These are phyloP conservation scores for Saccharum hybrid DNA, from an alignment of 202 grass and related monocot species.

Conservation along the genomic window DNA sequence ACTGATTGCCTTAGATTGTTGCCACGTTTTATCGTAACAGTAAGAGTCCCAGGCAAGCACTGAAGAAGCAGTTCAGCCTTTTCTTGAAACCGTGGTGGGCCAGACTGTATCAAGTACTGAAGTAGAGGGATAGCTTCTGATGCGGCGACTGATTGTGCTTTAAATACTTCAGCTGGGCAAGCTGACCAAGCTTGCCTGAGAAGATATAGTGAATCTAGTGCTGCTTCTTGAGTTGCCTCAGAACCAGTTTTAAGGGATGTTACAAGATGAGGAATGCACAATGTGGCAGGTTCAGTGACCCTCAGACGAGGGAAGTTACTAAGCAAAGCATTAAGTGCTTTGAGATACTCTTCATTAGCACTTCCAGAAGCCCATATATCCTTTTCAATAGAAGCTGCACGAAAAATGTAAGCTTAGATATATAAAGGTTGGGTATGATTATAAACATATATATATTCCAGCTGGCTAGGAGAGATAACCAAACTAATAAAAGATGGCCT, in stretches of 20 bases:
- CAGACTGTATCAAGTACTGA: slow-evolving; percentile 99
- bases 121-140: slow-evolving; percentile 97
- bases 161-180: slow-evolving; percentile 96
- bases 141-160: slow-evolving; percentile 97
- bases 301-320: slow-evolving; percentile 97
- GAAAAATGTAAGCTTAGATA: slow-evolving; percentile 34
- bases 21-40: slow-evolving; percentile 92
- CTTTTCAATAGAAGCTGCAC: slow-evolving; percentile 96
- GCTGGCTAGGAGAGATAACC: too few relatives aligned
- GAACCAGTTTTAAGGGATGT: slow-evolving; percentile 98
- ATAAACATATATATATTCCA: background rate
- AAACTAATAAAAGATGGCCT: background rate
- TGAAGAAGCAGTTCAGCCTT: slow-evolving; percentile 95
- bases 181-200: slow-evolving; percentile 97
- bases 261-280: slow-evolving; percentile 97
- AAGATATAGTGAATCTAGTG: slow-evolving; percentile 93
- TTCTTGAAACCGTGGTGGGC: slow-evolving; percentile 96
- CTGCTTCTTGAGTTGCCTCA: slow-evolving; percentile 96
- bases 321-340: slow-evolving; percentile 89
- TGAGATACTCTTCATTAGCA: slow-evolving; percentile 97
- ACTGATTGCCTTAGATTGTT: slow-evolving; percentile 96
- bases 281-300: slow-evolving; percentile 91
- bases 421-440: background rate
- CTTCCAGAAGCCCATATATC: slow-evolving; percentile 98
- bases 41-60: slow-evolving; percentile 96